phyloP scores from a whole-genome alignment of 2,329 filamentous ascomycete species.

The Dryadomyces sulphureus region DNA sequence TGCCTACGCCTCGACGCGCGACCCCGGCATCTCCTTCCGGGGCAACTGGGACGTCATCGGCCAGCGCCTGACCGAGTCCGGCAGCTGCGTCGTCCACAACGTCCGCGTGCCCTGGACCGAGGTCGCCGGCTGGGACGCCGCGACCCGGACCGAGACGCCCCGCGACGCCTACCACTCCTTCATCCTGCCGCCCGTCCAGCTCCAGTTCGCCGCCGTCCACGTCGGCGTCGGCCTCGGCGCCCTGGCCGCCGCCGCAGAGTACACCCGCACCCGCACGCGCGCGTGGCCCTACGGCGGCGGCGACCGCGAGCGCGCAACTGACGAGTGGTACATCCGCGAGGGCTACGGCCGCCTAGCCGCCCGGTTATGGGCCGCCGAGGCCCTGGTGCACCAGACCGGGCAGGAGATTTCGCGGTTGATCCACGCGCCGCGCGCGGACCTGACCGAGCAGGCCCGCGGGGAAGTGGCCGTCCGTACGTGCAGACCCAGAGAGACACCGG shows the following conservation, averaged over 20 bases:
- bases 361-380: no score
- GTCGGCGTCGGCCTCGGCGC: constrained; percentile 47
- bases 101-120: constrained; percentile 43
- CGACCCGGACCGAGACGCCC: constrained; percentile 36
- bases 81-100: constrained; percentile 43
- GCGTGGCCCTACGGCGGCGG: constrained; percentile 50
- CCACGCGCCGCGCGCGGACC: no score
- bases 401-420: no score
- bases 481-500: no score
- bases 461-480: no score
- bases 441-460: no score
- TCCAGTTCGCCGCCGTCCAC: constrained; percentile 54
- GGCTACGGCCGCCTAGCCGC: no score
- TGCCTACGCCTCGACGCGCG: constrained; percentile 40
- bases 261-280: constrained; percentile 40
- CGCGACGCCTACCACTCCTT: no score
- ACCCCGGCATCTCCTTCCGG: constrained; percentile 40
- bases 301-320: no score
- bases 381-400: no score
- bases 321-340: no score
- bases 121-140: constrained; percentile 43
- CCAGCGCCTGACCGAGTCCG: constrained; percentile 48
- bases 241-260: constrained; percentile 37
- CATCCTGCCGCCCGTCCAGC: constrained; percentile 41
- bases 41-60: constrained; percentile 55